phyloP scores from a whole-genome alignment of 164 flowering plant genomes.

The Euptelea pleiosperma region DNA sequence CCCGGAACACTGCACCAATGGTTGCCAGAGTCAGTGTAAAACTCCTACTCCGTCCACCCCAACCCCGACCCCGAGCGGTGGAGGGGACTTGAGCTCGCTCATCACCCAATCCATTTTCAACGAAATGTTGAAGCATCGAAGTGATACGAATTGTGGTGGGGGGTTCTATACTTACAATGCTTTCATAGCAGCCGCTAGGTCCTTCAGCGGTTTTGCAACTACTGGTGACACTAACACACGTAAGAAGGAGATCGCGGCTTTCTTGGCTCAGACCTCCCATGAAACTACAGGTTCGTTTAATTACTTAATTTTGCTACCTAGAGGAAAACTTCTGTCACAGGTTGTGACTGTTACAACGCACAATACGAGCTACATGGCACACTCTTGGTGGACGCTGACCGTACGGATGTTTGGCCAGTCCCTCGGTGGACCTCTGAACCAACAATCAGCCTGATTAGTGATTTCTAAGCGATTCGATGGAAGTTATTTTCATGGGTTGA shows the following conservation, averaged over 20 bases:
- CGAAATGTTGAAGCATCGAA: constrained; percentile 29
- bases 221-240: constrained; percentile 27
- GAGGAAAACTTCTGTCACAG: no score
- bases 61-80: not conserved
- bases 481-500: no score
- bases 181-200: constrained; percentile 38
- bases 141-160: constrained; percentile 29
- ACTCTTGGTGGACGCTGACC: no score
- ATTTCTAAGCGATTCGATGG: no score
- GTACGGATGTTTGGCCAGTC: no score
- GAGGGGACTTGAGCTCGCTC: constrained; percentile 16
- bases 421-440: no score
- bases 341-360: no score
- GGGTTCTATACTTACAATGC: constrained; percentile 49
- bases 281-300: constrained; percentile 39
- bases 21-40: constrained; percentile 44
- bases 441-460: no score
- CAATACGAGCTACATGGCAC: no score
- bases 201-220: constrained; percentile 31
- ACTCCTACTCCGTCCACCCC: constrained; percentile 1
- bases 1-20: constrained; percentile 20
- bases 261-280: constrained; percentile 48
- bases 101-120: constrained; percentile 23
- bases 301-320: no score
- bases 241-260: constrained; percentile 51